These are phyloP conservation scores for Myriosclerotinia curreyana DNA, from an alignment of 2,329 filamentous ascomycete genomes.

Conservation along the genomic window DNA sequence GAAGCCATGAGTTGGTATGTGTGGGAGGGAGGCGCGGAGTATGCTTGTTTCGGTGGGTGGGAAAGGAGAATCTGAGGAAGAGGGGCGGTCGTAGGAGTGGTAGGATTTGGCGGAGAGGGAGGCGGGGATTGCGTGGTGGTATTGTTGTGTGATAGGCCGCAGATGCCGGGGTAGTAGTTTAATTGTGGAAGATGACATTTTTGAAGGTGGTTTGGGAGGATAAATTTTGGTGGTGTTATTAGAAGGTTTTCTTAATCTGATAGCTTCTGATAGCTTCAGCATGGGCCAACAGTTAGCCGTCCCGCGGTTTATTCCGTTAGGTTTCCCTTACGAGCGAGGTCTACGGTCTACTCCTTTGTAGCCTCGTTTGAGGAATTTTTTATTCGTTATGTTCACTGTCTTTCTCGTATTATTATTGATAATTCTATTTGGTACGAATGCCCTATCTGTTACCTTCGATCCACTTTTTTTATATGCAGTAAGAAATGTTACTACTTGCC, in stretches of 20 bases:
- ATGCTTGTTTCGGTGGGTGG: constrained; percentile 68
- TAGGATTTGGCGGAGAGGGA: constrained; percentile 40
- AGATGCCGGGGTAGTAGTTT: constrained; percentile 17
- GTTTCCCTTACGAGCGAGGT: background rate
- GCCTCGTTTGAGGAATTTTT: constrained; percentile 2
- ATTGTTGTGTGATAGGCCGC: constrained; percentile 9
- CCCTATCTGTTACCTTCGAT: constrained; percentile 4
- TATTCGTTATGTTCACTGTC: background rate
- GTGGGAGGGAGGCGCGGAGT: constrained; percentile 73
- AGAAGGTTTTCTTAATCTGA: constrained; percentile 9
- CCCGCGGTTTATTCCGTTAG: constrained; percentile 18
- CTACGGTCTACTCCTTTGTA: no score
- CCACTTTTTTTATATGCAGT: constrained; percentile 20
- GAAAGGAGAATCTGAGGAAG: constrained; percentile 61
- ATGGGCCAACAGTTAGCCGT: constrained; percentile 9
- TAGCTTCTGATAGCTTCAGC: constrained; percentile 18
- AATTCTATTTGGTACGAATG: background rate
- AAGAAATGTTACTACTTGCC: constrained; percentile 21
- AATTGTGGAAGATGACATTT: constrained; percentile 11
- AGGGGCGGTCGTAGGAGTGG: constrained; percentile 69
- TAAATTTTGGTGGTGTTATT: constrained; percentile 21
- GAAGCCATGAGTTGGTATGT: constrained; percentile 83
- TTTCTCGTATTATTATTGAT: constrained; percentile 3
- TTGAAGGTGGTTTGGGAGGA: constrained; percentile 19
- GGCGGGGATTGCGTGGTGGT: background rate